Percentiles rank a stretch among this genome's conserved stretches.
phyloP scores from a whole-genome alignment of 2,329 filamentous ascomycete genomes.

The Cytospora paraplurivora region DNA sequence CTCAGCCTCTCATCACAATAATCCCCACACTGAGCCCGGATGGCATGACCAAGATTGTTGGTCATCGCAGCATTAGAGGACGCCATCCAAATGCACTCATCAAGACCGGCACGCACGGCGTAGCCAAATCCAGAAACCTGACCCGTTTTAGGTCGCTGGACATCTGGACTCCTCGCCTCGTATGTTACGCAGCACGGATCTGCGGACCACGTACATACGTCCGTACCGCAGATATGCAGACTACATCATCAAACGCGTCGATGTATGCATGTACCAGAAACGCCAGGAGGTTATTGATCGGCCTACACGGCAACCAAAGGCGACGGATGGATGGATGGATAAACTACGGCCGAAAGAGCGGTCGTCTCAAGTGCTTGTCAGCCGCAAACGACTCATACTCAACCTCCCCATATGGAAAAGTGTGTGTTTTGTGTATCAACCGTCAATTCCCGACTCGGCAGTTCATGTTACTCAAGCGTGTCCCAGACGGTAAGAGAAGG shows the following conservation, averaged over 20 bases:
- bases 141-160: too few relatives aligned
- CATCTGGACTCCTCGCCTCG: too few relatives aligned
- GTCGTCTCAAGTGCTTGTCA: background rate
- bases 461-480: background rate
- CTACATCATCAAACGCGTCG: too few relatives aligned
- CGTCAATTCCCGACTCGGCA: background rate
- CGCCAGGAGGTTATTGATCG: too few relatives aligned
- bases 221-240: too few relatives aligned
- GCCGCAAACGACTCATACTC: background rate
- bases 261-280: too few relatives aligned
- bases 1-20: background rate
- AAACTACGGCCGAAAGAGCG: background rate
- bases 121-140: background rate
- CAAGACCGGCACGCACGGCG: background rate
- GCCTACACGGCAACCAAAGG: too few relatives aligned
- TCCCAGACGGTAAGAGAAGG: background rate
- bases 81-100: background rate
- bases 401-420: background rate
- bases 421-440: background rate
- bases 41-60: background rate
- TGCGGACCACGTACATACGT: too few relatives aligned
- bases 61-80: background rate
- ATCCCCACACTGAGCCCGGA: background rate
- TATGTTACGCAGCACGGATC: too few relatives aligned
- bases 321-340: too few relatives aligned